These are phyloP conservation scores for Cercospora zeae-maydis DNA, from an alignment of 2,329 filamentous ascomycete genomes.

Conservation along the genomic window DNA sequence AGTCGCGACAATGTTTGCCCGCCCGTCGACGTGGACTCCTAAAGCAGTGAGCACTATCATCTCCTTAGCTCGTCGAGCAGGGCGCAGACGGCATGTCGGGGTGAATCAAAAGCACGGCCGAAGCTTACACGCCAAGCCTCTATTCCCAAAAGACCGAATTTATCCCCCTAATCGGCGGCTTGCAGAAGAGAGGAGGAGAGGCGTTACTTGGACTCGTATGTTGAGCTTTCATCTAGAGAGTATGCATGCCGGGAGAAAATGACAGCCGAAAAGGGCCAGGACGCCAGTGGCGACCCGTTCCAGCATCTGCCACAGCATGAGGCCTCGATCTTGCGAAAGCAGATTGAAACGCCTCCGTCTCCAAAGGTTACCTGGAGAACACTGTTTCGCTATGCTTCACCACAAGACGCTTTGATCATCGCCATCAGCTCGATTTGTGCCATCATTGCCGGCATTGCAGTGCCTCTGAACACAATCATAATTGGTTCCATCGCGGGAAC, in stretches of 20 bases:
- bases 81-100: background rate
- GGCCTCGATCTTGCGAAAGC: conserved; percentile 5
- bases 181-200: too few species aligned
- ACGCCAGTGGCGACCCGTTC: background rate
- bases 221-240: background rate
- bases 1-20: background rate
- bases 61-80: background rate
- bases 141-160: background rate
- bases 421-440: conserved; percentile 32
- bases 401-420: conserved; percentile 36
- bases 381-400: conserved; percentile 15
- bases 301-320: conserved; percentile 11
- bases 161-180: background rate
- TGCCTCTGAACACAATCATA: conserved; percentile 45
- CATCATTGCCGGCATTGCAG: conserved; percentile 25
- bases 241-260: background rate
- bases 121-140: background rate
- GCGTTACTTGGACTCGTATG: background rate
- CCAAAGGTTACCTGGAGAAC: conserved; percentile 5
- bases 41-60: background rate
- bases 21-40: background rate
- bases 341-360: conserved; percentile 1
- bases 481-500: conserved; percentile 54
- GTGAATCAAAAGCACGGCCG: background rate
- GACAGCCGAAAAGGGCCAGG: background rate